These are phyloP conservation scores for Ophiostoma tasmaniense DNA, from an alignment of 2,329 filamentous ascomycete species.

Conservation along the genomic window DNA sequence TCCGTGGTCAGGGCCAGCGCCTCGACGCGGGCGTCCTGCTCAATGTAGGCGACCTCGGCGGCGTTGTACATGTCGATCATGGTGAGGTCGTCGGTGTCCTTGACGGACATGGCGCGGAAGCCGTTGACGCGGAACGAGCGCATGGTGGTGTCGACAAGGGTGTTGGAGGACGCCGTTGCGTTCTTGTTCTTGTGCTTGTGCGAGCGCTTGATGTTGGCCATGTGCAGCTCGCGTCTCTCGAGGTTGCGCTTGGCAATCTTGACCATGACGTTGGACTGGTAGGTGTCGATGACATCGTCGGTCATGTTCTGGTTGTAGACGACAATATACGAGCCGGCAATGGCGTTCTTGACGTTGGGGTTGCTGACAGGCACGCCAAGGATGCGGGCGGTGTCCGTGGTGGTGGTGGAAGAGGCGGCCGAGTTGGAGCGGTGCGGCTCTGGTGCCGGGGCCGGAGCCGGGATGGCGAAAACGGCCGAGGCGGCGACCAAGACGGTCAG, in stretches of 20 bases:
- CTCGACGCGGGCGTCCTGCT: constrained; percentile 41
- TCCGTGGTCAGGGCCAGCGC: constrained; percentile 36
- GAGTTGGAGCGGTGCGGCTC: not conserved
- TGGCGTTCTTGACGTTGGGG: constrained; percentile 37
- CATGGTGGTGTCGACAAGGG: constrained; percentile 25
- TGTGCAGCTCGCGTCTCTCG: constrained; percentile 39
- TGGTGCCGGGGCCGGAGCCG: not conserved
- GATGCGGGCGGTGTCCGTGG: not conserved
- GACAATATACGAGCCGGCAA: constrained; percentile 54
- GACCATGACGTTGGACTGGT: constrained; percentile 40
- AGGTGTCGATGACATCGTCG: constrained; percentile 39
- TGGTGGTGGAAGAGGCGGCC: not conserved
- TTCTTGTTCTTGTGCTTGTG: constrained; percentile 25
- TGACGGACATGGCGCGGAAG: constrained; percentile 44
- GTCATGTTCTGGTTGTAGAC: constrained; percentile 51
- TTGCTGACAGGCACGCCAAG: constrained; percentile 43
- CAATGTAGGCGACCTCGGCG: constrained; percentile 35
- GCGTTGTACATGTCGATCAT: constrained; percentile 38
- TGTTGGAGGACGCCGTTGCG: not conserved
- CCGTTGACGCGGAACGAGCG: constrained; percentile 38
- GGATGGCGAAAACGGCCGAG: not conserved
- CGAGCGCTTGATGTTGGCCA: constrained; percentile 3
- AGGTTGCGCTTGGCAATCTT: constrained; percentile 45
- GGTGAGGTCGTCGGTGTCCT: constrained; percentile 27
- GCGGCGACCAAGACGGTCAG: not conserved